phyloP scores from a whole-genome alignment of 768 basidiomycete genomes.

The Phaffia australis region DNA sequence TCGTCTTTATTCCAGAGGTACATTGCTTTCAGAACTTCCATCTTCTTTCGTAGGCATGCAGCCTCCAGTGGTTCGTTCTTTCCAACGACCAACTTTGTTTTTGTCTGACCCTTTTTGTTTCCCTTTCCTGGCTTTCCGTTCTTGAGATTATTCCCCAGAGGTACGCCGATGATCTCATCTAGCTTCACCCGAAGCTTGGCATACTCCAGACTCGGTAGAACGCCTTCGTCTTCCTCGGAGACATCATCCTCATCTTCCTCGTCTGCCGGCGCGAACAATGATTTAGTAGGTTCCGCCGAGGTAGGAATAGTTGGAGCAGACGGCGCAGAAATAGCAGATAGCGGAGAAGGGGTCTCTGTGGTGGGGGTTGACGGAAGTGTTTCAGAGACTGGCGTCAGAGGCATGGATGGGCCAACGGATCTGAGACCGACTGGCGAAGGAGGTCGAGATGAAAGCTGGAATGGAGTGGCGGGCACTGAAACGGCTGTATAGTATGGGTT shows the following conservation, averaged over 20 bases:
- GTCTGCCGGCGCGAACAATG: slow-evolving; percentile 1
- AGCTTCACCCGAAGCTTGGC: slow-evolving; percentile 23
- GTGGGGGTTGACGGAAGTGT: slow-evolving; percentile 1
- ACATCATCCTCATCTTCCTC: slow-evolving; percentile 12
- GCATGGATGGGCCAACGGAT: slow-evolving; percentile 9
- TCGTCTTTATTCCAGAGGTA: slow-evolving; percentile 38
- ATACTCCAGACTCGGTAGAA: slow-evolving; percentile 16
- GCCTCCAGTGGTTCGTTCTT: slow-evolving; percentile 27
- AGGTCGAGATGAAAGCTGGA: no score
- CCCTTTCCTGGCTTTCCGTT: slow-evolving; percentile 9
- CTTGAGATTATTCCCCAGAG: slow-evolving; percentile 5
- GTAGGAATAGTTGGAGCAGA: background rate
- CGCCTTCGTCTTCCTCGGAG: slow-evolving; percentile 10
- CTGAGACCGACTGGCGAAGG: background rate
- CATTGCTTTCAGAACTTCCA: slow-evolving; percentile 34
- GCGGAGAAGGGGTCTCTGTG: background rate
- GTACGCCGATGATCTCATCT: slow-evolving; percentile 5
- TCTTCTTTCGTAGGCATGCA: slow-evolving; percentile 31
- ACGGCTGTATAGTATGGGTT: background rate
- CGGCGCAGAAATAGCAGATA: background rate
- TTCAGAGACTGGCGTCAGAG: slow-evolving; percentile 1
- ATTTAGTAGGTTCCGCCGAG: background rate
- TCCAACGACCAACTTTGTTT: background rate
- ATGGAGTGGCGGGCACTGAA: background rate
- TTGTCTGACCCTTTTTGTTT: slow-evolving; percentile 1